A percentile compares a stretch with the other conserved stretches of the same genome.
phyloP scores from a whole-genome alignment of 306 rosid genomes.

The Begonia fuchsioides region DNA sequence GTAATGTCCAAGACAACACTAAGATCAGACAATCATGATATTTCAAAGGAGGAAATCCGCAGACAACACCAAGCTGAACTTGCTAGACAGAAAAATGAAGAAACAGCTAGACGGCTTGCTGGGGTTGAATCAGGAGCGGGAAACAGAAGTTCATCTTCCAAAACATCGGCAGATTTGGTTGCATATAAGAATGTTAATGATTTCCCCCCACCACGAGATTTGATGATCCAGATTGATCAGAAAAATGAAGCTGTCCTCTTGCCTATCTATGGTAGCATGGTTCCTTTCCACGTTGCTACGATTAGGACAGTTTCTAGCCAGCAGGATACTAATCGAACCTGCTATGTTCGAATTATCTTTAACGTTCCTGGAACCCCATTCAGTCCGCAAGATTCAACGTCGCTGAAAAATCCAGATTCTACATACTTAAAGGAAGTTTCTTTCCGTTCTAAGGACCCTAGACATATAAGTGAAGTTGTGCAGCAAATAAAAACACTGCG shows the following conservation, averaged over 20 bases:
- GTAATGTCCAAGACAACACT: slow-evolving; percentile 61
- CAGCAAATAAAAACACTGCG: slow-evolving; percentile 75
- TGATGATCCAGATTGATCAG: slow-evolving; percentile 93
- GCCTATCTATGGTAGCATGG: slow-evolving; percentile 90
- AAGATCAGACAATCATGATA: slow-evolving; percentile 87
- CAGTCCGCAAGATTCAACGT: slow-evolving; percentile 60
- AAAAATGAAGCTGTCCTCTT: slow-evolving; percentile 71
- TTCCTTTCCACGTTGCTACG: slow-evolving; percentile 86
- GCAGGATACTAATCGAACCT: slow-evolving; percentile 38
- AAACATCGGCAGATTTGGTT: slow-evolving; percentile 39
- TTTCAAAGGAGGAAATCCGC: slow-evolving; percentile 84
- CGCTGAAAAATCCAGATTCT: slow-evolving; percentile 55
- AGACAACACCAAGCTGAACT: slow-evolving; percentile 98
- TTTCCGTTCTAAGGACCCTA: slow-evolving; percentile 81
- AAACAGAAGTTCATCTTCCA: slow-evolving; percentile 38
- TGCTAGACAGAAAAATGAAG: slow-evolving; percentile 96
- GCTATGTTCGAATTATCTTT: slow-evolving; percentile 64
- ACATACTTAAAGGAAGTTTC: slow-evolving; percentile 86
- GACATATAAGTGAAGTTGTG: slow-evolving; percentile 76
- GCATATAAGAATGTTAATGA: slow-evolving; percentile 87
- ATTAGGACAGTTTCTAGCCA: slow-evolving; percentile 70
- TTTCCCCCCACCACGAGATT: slow-evolving; percentile 53
- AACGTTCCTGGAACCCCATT: slow-evolving; percentile 89
- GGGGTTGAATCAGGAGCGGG: slow-evolving; percentile 56
- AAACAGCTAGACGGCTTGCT: slow-evolving; percentile 87